Conservation (phyloP, 805 yeast genomes). For the Sugiyamaella smithiae region DNA sequence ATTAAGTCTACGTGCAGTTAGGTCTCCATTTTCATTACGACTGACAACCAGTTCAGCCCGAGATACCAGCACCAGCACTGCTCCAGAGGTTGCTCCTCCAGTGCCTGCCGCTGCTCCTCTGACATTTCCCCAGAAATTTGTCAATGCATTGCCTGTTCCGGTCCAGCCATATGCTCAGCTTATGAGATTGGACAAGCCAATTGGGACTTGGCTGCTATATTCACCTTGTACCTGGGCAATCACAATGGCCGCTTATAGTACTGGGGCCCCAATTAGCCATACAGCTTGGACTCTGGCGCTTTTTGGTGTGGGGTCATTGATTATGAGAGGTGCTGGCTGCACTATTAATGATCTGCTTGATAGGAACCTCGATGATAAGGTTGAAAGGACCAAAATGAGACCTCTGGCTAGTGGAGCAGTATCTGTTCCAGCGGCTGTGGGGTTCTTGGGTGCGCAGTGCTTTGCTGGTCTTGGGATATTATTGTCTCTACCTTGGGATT, state of each 20-base stretch:
- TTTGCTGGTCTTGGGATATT: conserved; percentile 70
- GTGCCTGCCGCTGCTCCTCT: conserved; percentile 10
- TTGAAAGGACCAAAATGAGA: conserved; percentile 81
- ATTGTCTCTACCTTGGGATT: conserved; percentile 68
- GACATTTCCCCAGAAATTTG: conserved; percentile 34
- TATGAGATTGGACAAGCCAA: conserved; percentile 91
- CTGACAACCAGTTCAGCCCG: too few species aligned
- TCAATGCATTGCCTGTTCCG: conserved; percentile 54
- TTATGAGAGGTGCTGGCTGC: conserved; percentile 98
- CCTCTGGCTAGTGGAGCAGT: conserved; percentile 93
- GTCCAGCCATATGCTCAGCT: conserved; percentile 90
- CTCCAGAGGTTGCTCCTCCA: neutral
- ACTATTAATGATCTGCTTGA: conserved; percentile 90
- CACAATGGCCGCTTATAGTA: conserved; percentile 76
- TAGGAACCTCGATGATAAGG: conserved; percentile 76
- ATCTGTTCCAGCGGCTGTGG: conserved; percentile 61
- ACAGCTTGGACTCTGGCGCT: conserved; percentile 61
- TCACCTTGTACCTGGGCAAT: conserved; percentile 93
- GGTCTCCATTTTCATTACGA: too few species aligned
- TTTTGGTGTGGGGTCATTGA: conserved; percentile 78
- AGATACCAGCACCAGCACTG: too few species aligned
- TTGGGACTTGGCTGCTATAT: conserved; percentile 82
- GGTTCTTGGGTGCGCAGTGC: conserved; percentile 72
- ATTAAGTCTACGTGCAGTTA: too few species aligned
- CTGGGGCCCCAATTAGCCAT: conserved; percentile 60